Percentiles rank a stretch among this genome's conserved stretches.
phyloP scores from a whole-genome alignment of 2,329 filamentous ascomycete species.

The Cladosporium sp. region DNA sequence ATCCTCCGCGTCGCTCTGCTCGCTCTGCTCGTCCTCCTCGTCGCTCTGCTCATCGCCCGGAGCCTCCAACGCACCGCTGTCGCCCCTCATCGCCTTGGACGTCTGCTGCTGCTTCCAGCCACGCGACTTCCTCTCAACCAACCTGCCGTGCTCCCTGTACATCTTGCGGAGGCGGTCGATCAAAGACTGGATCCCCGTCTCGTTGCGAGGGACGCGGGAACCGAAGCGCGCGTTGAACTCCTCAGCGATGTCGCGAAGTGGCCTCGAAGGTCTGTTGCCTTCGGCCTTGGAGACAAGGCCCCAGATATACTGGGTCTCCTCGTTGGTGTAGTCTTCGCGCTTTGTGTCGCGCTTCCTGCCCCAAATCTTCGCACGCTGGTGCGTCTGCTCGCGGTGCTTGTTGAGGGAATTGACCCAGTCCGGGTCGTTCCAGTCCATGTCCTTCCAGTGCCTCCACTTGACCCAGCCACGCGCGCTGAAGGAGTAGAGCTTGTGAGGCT shows the following conservation, averaged over 20 bases:
- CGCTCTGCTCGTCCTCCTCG: background rate
- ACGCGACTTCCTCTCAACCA: background rate
- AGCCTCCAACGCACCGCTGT: background rate
- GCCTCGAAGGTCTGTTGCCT: background rate
- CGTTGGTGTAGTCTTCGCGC: conserved; percentile 4
- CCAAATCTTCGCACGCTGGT: conserved; percentile 7
- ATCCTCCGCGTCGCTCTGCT: background rate
- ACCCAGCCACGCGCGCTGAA: conserved; percentile 8
- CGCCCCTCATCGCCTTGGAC: background rate
- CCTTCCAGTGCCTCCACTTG: background rate
- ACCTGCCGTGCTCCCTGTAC: background rate
- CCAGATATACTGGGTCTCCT: background rate
- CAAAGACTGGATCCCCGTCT: conserved; percentile 2
- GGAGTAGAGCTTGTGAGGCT: conserved; percentile 10
- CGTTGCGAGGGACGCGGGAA: background rate
- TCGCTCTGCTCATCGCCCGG: background rate
- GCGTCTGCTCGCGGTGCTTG: conserved; percentile 16
- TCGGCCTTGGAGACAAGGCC: background rate
- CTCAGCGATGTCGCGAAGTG: background rate
- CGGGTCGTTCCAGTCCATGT: conserved; percentile 8
- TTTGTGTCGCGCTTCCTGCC: background rate
- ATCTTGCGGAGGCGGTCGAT: conserved; percentile 15
- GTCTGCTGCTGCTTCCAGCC: conserved; percentile 1
- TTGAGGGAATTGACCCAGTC: conserved; percentile 6
- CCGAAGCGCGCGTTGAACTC: conserved; percentile 9